Evolutionary conservation across 495 filamentous ascomycete species (phyloP).

Genomic region (Penicillium chermesinum): DNA sequence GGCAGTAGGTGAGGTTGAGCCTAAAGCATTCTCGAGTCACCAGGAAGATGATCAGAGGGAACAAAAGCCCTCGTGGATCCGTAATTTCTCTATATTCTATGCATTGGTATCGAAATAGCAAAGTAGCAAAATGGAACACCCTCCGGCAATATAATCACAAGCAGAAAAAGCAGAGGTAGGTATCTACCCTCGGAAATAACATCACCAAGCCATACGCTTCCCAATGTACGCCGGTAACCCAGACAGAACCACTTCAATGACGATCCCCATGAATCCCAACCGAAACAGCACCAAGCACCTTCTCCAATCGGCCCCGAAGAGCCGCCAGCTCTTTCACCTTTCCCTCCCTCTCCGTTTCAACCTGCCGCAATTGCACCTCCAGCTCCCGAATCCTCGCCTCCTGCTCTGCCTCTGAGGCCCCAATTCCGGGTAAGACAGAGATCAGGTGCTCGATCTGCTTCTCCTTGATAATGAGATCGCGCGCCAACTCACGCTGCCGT

Average conservation of each 20-base stretch:
- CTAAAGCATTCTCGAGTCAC: too few species aligned
- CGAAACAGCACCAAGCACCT: constrained; percentile 44
- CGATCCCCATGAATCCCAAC: constrained; percentile 34
- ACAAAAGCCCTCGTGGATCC: too few species aligned
- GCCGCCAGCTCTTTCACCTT: constrained; percentile 68
- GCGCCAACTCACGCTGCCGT: constrained; percentile 73
- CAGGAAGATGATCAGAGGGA: too few species aligned
- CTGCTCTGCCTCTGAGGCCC: constrained; percentile 79
- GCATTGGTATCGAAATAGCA: constrained; percentile 8
- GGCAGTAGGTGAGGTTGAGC: too few species aligned
- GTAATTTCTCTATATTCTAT: neutral
- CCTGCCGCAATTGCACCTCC: constrained; percentile 67
- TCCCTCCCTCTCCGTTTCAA: constrained; percentile 64
- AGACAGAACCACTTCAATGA: too few species aligned
- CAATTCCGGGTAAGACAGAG: constrained; percentile 76
- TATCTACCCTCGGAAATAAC: neutral
- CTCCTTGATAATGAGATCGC: constrained; percentile 82
- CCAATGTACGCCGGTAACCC: too few species aligned
- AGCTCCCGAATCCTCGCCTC: constrained; percentile 65
- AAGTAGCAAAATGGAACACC: neutral
- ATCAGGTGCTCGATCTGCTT: constrained; percentile 93
- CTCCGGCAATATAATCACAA: neutral
- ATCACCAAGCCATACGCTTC: neutral
- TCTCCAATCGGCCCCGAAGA: constrained; percentile 63
- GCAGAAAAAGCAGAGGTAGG: neutral